Conservation (phyloP, 441 rosid genomes). For the Gossypium schwendimanii region DNA sequence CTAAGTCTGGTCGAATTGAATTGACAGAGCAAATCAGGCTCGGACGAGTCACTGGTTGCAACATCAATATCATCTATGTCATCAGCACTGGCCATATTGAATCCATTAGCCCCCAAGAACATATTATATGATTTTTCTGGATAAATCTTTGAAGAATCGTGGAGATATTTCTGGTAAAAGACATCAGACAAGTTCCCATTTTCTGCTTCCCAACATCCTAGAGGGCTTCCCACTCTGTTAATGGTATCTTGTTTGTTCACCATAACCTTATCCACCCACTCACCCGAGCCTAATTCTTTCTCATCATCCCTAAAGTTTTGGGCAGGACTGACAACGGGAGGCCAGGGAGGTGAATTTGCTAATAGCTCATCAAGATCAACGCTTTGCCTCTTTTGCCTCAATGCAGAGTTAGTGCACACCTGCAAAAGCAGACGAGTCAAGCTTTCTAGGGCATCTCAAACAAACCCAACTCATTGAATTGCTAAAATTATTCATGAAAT, state of each 20-base stretch:
- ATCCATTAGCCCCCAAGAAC: slow-evolving; percentile 45
- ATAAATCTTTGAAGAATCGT: slow-evolving; percentile 58
- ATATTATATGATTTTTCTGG: slow-evolving; percentile 59
- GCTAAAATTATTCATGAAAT: neutral
- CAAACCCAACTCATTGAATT: neutral
- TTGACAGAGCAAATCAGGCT: slow-evolving; percentile 87
- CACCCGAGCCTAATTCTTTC: slow-evolving; percentile 56
- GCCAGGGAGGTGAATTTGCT: slow-evolving; percentile 95
- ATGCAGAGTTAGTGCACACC: slow-evolving; percentile 36
- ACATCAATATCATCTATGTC: slow-evolving; percentile 75
- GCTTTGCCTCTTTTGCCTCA: slow-evolving; percentile 60
- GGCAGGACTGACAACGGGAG: slow-evolving; percentile 63
- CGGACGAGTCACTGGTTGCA: slow-evolving; percentile 85
- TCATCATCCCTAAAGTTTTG: slow-evolving; percentile 67
- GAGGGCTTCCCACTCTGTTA: slow-evolving; percentile 44
- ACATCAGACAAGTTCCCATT: slow-evolving; percentile 43
- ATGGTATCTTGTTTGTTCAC: slow-evolving; percentile 75
- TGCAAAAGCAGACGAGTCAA: slow-evolving; percentile 21
- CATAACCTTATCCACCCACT: slow-evolving; percentile 96
- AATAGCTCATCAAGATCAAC: slow-evolving; percentile 75
- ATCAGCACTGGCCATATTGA: slow-evolving; percentile 29
- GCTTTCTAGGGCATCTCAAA: neutral
- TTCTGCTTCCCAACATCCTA: slow-evolving; percentile 52
- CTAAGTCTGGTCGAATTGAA: slow-evolving; percentile 59
- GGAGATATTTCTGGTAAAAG: slow-evolving; percentile 57